Percentiles rank a stretch among this genome's conserved stretches.
These are phyloP conservation scores for Gymnopus androsaceus DNA, from an alignment of 1,284 basidiomycete genomes.

Conservation along the genomic window DNA sequence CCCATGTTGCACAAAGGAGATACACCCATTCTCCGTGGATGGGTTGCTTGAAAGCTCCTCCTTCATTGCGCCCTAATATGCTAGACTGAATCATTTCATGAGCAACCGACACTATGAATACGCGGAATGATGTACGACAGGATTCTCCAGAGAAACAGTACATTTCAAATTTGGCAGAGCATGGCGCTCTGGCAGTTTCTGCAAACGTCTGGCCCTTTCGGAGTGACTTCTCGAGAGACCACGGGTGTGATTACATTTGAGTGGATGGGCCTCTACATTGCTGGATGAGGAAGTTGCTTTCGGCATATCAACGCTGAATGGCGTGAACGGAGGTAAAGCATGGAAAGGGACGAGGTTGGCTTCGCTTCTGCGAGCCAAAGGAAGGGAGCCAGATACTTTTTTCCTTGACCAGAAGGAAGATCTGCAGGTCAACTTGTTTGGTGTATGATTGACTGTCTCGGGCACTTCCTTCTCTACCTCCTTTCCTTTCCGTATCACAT, in stretches of 20 bases:
- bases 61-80: constrained; percentile 93
- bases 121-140: constrained; percentile 73
- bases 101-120: neutral
- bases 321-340: constrained; percentile 50
- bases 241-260: constrained; percentile 30
- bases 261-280: constrained; percentile 21
- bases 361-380: constrained; percentile 5
- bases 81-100: constrained; percentile 68
- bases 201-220: constrained; percentile 36
- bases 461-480: constrained; percentile 25
- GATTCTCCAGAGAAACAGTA: constrained; percentile 95
- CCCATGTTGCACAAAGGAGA: constrained; percentile 96
- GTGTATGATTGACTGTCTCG: constrained; percentile 19
- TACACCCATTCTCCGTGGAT: constrained; percentile 94
- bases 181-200: constrained; percentile 22
- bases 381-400: constrained; percentile 23
- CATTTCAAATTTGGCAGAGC: constrained; percentile 99
- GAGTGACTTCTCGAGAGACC: constrained; percentile 55
- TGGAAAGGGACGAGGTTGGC: constrained; percentile 39
- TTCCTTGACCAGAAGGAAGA: constrained; percentile 57
- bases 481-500: constrained; percentile 47
- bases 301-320: constrained; percentile 47
- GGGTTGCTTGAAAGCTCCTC: constrained; percentile 98
- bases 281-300: constrained; percentile 29
- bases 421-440: constrained; percentile 50